Conservation (phyloP, 2,329 filamentous ascomycete species). For the Paramyrothecium roridum region DNA sequence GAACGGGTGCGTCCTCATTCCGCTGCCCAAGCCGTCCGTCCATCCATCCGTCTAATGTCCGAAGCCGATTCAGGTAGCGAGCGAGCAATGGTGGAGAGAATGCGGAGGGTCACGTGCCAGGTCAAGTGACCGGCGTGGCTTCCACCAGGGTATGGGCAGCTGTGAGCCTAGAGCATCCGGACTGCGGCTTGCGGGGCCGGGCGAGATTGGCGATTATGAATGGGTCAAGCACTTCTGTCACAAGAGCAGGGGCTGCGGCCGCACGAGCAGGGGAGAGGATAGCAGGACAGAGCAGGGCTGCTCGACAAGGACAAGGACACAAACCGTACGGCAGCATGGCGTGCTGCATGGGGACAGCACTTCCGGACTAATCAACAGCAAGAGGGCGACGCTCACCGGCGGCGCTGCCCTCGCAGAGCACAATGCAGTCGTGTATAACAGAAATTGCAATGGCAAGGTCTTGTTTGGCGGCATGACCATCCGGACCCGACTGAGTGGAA, state of each 20-base stretch:
- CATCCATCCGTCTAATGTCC: no score
- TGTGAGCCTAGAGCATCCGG: slow-evolving; percentile 1
- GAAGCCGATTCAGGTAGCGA: background rate
- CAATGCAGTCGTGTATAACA: background rate
- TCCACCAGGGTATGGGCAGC: slow-evolving; percentile 11
- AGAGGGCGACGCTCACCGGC: background rate
- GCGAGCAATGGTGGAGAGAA: background rate
- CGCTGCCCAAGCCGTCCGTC: no score
- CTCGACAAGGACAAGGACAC: background rate
- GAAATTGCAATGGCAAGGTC: background rate
- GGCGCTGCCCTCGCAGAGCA: background rate
- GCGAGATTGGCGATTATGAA: slow-evolving; percentile 16
- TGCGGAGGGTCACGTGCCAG: slow-evolving; percentile 10
- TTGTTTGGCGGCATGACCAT: background rate
- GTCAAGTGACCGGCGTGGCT: slow-evolving; percentile 17
- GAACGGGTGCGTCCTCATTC: no score
- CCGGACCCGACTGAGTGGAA: slow-evolving; percentile 1
- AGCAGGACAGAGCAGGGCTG: background rate
- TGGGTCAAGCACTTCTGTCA: slow-evolving; percentile 11
- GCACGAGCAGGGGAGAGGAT: background rate
- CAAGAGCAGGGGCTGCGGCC: slow-evolving; percentile 7
- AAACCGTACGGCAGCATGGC: background rate
- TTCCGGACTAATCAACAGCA: no score
- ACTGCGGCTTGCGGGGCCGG: slow-evolving; percentile 14
- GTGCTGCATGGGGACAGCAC: no score